phyloP scores from a whole-genome alignment of 2,329 filamentous ascomycete species.

The Myriosclerotinia scirpicola region DNA sequence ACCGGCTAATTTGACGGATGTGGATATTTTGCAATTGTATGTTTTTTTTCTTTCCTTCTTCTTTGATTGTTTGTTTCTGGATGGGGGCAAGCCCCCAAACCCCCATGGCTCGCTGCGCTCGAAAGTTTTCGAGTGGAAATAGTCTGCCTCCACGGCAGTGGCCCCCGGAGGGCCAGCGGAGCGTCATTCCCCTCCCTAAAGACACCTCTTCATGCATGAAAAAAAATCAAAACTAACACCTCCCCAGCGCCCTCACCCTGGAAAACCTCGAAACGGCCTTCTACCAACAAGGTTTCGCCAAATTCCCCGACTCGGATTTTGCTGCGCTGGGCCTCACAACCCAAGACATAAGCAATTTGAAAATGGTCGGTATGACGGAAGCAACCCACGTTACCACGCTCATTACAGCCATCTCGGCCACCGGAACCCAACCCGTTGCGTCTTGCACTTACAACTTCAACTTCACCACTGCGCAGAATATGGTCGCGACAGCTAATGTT shows the following conservation, averaged over 20 bases:
- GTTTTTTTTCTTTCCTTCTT: conserved; percentile 28
- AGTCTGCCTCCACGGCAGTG: background rate
- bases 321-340: conserved; percentile 57
- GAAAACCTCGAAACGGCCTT: conserved; percentile 74
- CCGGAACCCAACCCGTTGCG: conserved; percentile 63
- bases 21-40: conserved; percentile 56
- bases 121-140: background rate
- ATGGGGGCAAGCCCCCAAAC: background rate
- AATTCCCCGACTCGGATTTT: conserved; percentile 66
- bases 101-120: background rate
- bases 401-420: conserved; percentile 59
- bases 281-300: conserved; percentile 68
- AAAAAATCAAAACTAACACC: conserved; percentile 19
- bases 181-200: background rate
- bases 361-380: conserved; percentile 63
- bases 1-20: conserved; percentile 47
- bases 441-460: conserved; percentile 72
- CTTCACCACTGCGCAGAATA: conserved; percentile 62
- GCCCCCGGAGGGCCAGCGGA: background rate
- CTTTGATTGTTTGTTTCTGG: background rate
- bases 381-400: conserved; percentile 60
- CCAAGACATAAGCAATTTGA: conserved; percentile 58
- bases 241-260: conserved; percentile 64
- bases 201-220: accelerated
- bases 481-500: conserved; percentile 68